Evolutionary conservation across 148 eudicot species (phyloP), one percentile per base, ranked within the genome.

Genomic region (Camellia sinensis): DNA sequence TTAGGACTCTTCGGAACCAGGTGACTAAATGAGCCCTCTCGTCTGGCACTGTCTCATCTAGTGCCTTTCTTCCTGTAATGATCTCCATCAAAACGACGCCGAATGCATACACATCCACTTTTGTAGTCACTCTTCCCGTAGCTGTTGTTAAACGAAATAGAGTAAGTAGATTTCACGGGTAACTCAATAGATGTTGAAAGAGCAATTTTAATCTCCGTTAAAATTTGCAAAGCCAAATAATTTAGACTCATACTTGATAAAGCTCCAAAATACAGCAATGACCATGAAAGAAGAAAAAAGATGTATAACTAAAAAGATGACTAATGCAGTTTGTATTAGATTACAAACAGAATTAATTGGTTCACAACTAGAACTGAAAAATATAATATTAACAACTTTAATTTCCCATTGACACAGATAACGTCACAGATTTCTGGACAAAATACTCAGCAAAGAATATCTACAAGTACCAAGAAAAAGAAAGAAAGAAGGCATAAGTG

Each of bases 71-170:
- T 45, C 93, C 95, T 0, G 95, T 88, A 56, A 91, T 82, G 29
- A 90, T 85, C 87, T 91, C 95, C 95, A 91, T 91, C 65, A 91
- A 69, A 18, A 91, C 87, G 2, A 91, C 91, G 43, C 95, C 95
- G 56, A 91, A 91, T 21, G 93, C 92, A 61, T 87, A 91, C 7
- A 91, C 93, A 64, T 91, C 95, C 15, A 91, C 89, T 82, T 91
- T 91, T 46, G 95, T 90, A 11, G 95, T 91, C 37, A 91, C 92
- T 67, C 82, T 72, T 72, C 82, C 82, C 0, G 82, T 80, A 46
- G 77, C 82, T 80, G 82, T 37, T 46, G 44, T 15, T 15, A 50
- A 19, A 53, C 15, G 9, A 73, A 73, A 62, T 9, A 7, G 11
- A 6, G 3, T 71, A 4, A 50, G 13, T 45, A 18, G 2, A 62